Evolutionary conservation across 2,329 filamentous ascomycete genomes (phyloP).

Genomic region (Exserohilum rostratum): DNA sequence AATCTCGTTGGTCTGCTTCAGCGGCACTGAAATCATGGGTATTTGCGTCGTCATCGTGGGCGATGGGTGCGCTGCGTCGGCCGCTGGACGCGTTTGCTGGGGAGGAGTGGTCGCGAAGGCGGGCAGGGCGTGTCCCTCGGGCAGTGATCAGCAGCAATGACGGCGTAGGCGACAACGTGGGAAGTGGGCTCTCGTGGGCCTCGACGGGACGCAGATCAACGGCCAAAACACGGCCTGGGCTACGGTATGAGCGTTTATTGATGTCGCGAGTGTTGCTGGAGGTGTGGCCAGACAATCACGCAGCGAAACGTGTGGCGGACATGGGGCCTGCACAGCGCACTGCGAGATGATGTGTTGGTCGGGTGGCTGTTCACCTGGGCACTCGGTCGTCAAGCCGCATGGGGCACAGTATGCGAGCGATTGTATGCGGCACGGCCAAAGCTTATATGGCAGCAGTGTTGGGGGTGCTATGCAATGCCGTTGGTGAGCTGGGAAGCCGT

Average conservation of each 20-base stretch:
- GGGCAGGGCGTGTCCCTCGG: constrained; percentile 1
- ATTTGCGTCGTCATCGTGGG: constrained; percentile 59
- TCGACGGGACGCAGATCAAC: constrained; percentile 1
- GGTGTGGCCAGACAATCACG: constrained; percentile 2
- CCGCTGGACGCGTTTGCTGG: constrained; percentile 22
- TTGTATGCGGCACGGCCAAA: constrained; percentile 9
- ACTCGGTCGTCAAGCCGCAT: constrained; percentile 9
- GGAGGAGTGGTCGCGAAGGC: constrained; percentile 19
- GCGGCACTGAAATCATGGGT: constrained; percentile 92
- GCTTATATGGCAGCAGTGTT: constrained; percentile 5
- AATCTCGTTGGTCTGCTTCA: constrained; percentile 95
- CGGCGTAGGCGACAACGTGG: constrained; percentile 9
- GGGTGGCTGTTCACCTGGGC: constrained; percentile 11
- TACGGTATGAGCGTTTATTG: background rate
- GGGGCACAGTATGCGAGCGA: constrained; percentile 11
- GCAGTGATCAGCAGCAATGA: constrained; percentile 11
- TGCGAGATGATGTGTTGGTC: constrained; percentile 13
- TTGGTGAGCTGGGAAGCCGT: constrained; percentile 9
- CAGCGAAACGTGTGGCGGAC: constrained; percentile 4
- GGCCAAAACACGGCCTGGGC: background rate
- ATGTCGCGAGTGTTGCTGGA: background rate
- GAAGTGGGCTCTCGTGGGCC: constrained; percentile 8
- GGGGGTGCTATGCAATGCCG: constrained; percentile 5
- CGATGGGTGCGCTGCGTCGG: constrained; percentile 7
- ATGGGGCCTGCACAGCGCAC: constrained; percentile 9